Conservation (phyloP, 495 filamentous ascomycete species). For the Penicillium alfredii region DNA sequence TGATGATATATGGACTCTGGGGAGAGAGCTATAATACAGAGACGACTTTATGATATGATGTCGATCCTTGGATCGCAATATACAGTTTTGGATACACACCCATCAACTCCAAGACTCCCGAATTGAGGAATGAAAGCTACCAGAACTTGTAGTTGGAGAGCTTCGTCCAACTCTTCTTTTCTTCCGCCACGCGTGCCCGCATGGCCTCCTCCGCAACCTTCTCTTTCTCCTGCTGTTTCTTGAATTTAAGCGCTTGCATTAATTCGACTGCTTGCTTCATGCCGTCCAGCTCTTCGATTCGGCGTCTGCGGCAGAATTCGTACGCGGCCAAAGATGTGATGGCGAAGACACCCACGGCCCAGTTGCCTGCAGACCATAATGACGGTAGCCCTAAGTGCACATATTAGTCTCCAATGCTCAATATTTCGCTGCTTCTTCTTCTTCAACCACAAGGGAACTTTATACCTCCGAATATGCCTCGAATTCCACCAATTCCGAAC, state of each 20-base stretch:
- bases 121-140: slow-evolving; percentile 24
- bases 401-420: no score
- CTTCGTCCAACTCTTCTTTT: slow-evolving; percentile 49
- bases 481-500: slow-evolving; percentile 63
- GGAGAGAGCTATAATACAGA: slow-evolving; percentile 24
- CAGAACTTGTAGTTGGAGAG: slow-evolving; percentile 46
- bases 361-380: slow-evolving; percentile 61
- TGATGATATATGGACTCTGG: slow-evolving; percentile 14
- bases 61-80: slow-evolving; percentile 21
- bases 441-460: neutral
- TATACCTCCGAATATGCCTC: slow-evolving; percentile 70
- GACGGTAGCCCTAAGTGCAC: slow-evolving; percentile 34
- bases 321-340: slow-evolving; percentile 58
- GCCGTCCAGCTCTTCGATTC: slow-evolving; percentile 64
- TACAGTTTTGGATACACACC: slow-evolving; percentile 27
- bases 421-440: neutral
- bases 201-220: slow-evolving; percentile 45
- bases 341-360: slow-evolving; percentile 73
- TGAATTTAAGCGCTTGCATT: slow-evolving; percentile 64
- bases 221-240: slow-evolving; percentile 61
- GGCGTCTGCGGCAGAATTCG: slow-evolving; percentile 72
- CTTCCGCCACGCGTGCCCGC: slow-evolving; percentile 38
- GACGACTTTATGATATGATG: slow-evolving; percentile 24
- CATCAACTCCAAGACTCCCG: slow-evolving; percentile 36
- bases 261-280: slow-evolving; percentile 77